Base-by-base conservation (phyloP, 495 filamentous ascomycete species). In the Penicillium crystallinum region DNA sequence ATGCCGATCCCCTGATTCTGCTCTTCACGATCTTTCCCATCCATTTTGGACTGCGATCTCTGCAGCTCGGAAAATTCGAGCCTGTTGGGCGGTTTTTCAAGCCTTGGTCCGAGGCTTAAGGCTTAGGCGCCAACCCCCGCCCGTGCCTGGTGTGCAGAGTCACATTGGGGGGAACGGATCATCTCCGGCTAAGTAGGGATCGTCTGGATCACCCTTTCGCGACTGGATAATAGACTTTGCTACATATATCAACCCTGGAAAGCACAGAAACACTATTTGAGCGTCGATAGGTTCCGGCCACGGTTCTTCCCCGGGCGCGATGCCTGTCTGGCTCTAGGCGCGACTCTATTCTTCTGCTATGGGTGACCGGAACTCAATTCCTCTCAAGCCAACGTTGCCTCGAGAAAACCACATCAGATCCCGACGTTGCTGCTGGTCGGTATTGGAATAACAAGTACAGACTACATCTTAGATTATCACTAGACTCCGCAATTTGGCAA, bases 231-330 rank as follows among this genome's bases (percentile, higher is more conserved):
- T n/a, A n/a, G n/a, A n/a, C n/a, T n/a, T n/a, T n/a, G n/a, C n/a
- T n/a, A n/a, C n/a, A n/a, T 27, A 27, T 27, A 27, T 27, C 23
- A 7, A 27, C 23, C 7, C 7, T 27, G 23, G 23, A n/a, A n/a
- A n/a, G n/a, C n/a, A n/a, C n/a, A n/a, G n/a, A n/a, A n/a, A n/a
- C n/a, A n/a, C n/a, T n/a, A 27, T 27, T 7, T 7, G 3, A 27
- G 23, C 23, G 7, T 7, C 23, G 7, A 3, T 27, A 7, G 23
- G 3, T 25, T 36, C 10, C 9, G 14, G 39, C 40, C 33, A 56
- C 34, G 54, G 54, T 52, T 46, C n/a, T 19, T 46, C 15, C 27
- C 39, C 54, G 54, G 48, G 49, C 48, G 30, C 54, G 42, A 56
- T 52, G 41, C 54, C 49, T 33, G 21, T 53, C 49, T 48, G 17